Base-by-base conservation (phyloP, 1,284 basidiomycete genomes). In the Ceratobasidium sp. region DNA sequence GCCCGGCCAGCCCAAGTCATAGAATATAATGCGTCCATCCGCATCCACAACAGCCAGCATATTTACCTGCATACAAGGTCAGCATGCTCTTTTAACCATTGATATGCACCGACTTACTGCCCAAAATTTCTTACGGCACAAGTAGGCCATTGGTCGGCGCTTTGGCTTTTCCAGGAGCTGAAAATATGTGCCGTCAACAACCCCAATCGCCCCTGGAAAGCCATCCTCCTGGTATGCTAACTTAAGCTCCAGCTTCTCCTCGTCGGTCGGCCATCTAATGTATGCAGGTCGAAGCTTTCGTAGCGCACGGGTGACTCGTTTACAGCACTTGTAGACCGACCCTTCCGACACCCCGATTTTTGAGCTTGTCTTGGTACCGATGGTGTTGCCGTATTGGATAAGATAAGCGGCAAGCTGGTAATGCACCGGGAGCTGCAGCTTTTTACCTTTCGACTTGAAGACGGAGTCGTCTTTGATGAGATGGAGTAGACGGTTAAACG, bases 41-140 rank as follows among this genome's bases (percentile, higher is more conserved):
- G 82, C 80, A n/a, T 62, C 59, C 29, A 62, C 59, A 13, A 62
- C 59, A 11, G 37, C 37, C 59, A 29, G 29, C 37, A 40, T 40
- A 32, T 62, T 62, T 15, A 62, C 13, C 59, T 56, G 6, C 17
- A 56, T 29, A 56, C 11, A 11, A 25, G 22, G 54, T 13, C 29
- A 32, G 54, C 13, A 3, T 7, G 11, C 13, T n/a, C 15, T 25
- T 2, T 3, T 11, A 22, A 15, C 15, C 22, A 29, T 29, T 29
- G 25, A 56, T 22, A 32, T 25, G 54, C n/a, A 32, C n/a, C 6
- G 29, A 62, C 59, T 37, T 32, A 62, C 59, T 13, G 59, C 59
- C 22, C 13, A 32, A 13, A n/a, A 29, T n/a, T 62, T 62, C 59
- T 62, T 62, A n/a, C 59, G 59, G 17, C 22, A 62, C 8, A 9